Conservation (phyloP, 2,329 filamentous ascomycete genomes). For the Alternaria dauci region DNA sequence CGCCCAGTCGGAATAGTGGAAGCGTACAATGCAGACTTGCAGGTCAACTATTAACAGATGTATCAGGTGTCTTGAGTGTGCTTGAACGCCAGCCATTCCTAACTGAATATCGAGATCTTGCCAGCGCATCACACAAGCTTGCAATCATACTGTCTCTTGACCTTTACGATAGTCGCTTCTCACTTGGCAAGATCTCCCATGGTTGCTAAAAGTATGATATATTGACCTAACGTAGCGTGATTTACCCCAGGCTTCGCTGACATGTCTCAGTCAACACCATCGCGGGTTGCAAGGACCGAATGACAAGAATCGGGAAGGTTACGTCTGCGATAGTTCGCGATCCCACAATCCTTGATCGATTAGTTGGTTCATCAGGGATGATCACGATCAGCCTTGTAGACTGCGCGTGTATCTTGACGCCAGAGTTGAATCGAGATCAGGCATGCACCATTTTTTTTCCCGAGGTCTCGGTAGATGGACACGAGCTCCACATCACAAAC, state of each 20-base stretch:
- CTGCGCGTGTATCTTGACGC: not conserved
- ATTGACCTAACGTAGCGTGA: constrained; percentile 5
- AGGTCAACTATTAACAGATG: not conserved
- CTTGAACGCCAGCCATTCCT: not conserved
- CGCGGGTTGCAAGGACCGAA: constrained; percentile 1
- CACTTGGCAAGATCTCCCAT: constrained; percentile 16
- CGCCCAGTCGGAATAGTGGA: not conserved
- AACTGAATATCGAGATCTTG: not conserved
- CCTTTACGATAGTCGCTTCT: not conserved
- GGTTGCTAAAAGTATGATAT: constrained; percentile 2
- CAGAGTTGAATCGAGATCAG: not conserved
- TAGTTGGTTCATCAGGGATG: not conserved
- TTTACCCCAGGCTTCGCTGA: constrained; percentile 18
- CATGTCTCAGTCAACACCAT: constrained; percentile 25
- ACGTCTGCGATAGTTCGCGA: constrained; percentile 4
- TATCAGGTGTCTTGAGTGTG: constrained; percentile 1
- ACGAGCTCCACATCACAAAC: constrained; percentile 5
- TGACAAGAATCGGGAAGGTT: not conserved
- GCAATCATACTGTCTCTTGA: constrained; percentile 1
- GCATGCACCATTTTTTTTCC: constrained; percentile 2
- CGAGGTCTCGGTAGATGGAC: constrained; percentile 9
- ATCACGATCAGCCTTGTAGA: constrained; percentile 8
- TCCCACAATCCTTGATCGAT: not conserved
- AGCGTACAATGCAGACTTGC: not conserved
- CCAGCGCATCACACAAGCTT: not conserved